phyloP scores from a whole-genome alignment of 768 basidiomycete genomes.

The Lactarius trivialis region DNA sequence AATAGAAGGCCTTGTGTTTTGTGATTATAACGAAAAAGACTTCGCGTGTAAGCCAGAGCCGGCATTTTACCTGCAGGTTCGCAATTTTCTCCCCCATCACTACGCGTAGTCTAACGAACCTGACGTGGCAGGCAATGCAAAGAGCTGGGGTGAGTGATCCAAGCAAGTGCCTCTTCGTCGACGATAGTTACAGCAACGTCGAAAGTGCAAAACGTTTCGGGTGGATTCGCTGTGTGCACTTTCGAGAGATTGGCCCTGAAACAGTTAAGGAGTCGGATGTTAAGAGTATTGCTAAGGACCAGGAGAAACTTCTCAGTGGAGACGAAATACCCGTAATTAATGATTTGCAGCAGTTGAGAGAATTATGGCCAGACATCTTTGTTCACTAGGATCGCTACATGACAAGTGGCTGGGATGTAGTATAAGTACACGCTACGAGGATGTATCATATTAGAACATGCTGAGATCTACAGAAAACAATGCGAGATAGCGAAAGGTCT shows the following conservation, averaged over 20 bases:
- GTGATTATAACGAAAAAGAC: slow-evolving; percentile 60
- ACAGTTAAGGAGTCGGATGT: slow-evolving; percentile 55
- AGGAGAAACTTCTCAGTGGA: slow-evolving; percentile 32
- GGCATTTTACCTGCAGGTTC: slow-evolving; percentile 59
- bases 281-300: slow-evolving; percentile 39
- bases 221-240: slow-evolving; percentile 73
- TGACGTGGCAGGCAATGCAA: slow-evolving; percentile 51
- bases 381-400: slow-evolving; percentile 23
- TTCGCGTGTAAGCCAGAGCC: slow-evolving; percentile 81
- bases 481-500: neutral
- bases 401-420: neutral
- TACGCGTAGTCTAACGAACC: neutral
- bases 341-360: slow-evolving; percentile 59
- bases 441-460: slow-evolving; percentile 2
- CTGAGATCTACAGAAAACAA: neutral
- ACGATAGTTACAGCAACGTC: slow-evolving; percentile 69
- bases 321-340: slow-evolving; percentile 48
- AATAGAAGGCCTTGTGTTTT: slow-evolving; percentile 68
- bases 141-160: slow-evolving; percentile 56
- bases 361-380: slow-evolving; percentile 74
- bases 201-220: slow-evolving; percentile 55
- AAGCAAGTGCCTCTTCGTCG: slow-evolving; percentile 69
- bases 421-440: slow-evolving; percentile 5
- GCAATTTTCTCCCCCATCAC: slow-evolving; percentile 3
- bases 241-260: slow-evolving; percentile 61